Evolutionary conservation across 1,139 yeast species (phyloP), one percentile per base, ranked within the genome.

Genomic region (Kodamaea ohmeri): DNA sequence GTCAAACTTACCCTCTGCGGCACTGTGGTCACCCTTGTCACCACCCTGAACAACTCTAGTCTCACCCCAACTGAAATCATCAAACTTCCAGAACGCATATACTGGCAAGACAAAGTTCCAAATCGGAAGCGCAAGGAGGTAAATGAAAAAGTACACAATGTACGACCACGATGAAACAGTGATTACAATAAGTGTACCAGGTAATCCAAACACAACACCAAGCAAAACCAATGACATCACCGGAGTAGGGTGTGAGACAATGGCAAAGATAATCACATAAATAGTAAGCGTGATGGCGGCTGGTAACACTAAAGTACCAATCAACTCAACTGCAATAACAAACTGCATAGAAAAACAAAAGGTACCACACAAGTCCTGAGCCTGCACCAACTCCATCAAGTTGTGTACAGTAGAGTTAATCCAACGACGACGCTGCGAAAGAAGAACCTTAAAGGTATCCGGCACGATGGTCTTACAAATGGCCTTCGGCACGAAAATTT

Each of bases 41-140:
- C 79, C 94, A 32, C 92, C 95, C 14, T 78, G 79, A 42, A 92
- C 80, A 15, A 85, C 75, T 70, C 98, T 78, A 4, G 98, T 92
- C 49, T 90, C 97, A 61, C 98, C 98, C 98, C 98, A 92, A 53
- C 92, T 80, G 66, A 92, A 92, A 61, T 92, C 98, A 61, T 92
- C 98, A 63, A 92, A 92, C 61, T 90, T 90, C 98, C 98, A 92
- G 53, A 61, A 92, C 0, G 97, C 88, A 62, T 92, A 87, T 36
- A 79, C 60, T 3, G 98, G 98, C 40, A 92, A 71, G 4, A 90
- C 83, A 57, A 92, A 86, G 60, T 92, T 92, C 98, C 98, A 92
- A 45, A 92, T 73, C 24, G 97, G 97, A 46, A 92, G 75, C 0
- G 97, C 95, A 29, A 80, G 1, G 30, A 92, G 62, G 56, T 92